Base-by-base conservation (phyloP, 2,329 filamentous ascomycete species). In the Fusarium acutatum region DNA sequence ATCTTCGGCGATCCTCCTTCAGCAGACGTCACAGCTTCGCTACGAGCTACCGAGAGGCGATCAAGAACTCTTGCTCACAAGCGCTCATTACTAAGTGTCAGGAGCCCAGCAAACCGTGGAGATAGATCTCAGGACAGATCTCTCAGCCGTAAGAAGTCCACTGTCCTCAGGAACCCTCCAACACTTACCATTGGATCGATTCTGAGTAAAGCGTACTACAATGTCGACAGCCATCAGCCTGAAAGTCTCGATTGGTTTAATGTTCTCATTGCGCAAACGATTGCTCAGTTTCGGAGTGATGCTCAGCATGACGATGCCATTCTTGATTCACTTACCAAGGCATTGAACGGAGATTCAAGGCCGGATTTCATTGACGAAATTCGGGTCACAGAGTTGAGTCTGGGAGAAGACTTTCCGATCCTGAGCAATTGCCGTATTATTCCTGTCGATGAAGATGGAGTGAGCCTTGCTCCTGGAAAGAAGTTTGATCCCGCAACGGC, bases 181-280 rank as follows among this genome's bases (percentile, higher is more conserved):
- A 89, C 90, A 8, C 89, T 97, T 24, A 97, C 95, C 9, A 97
- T 97, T n/a, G 93, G 93, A 57, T 97, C 95, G 15, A 98, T 99
- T 69, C 88, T 99, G 32, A 92, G 92, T 77, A 99, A 99, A 85
- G 98, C 96, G 28, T 99, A 98, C 83, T 99, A 99, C 85, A 97
- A 97, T 80, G 94, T 96, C 47, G 90, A 97, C 77, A 95, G 94
- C 68, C 96, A 99, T 82, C 96, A 98, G 82, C 96, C 96, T 2
- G 96, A 99, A 83, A 97, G 94, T 65, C 84, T 99, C 69, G 96
- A 99, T 83, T 99, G 96, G 96, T 98, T 99, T 88, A 99, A 99
- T 80, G 96, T 99, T 32, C 87, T 99, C 62, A 92, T 98, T 58
- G 96, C 95, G 5, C 96, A 99, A 83, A 97, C 96, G 1, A 97